Percentiles rank a stretch among this genome's conserved stretches.
Conservation (phyloP, 176 grass and related monocot species). For the Eragrostis nindensis region DNA sequence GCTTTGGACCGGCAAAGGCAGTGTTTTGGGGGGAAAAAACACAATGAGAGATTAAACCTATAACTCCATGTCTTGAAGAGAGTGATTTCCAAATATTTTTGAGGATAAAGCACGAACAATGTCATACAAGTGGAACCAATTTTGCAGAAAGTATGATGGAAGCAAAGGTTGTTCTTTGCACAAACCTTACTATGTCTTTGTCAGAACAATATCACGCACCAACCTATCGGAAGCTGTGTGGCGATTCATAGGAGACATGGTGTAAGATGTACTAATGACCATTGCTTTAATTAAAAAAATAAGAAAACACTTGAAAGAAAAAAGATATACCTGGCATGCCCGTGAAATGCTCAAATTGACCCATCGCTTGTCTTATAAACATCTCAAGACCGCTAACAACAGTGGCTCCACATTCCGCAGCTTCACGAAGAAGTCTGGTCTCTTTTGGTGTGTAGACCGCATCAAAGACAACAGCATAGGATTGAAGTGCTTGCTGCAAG, state of each 20-base stretch:
- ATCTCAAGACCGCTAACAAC: slow-evolving; percentile 98
- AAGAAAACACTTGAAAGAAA: neutral
- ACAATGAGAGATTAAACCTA: slow-evolving; percentile 2
- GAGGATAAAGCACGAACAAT: neutral
- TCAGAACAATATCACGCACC: slow-evolving; percentile 79
- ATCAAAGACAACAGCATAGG: slow-evolving; percentile 87
- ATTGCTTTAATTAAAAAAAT: slow-evolving; percentile 6
- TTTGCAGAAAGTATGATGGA: slow-evolving; percentile 25
- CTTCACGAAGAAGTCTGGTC: slow-evolving; percentile 88
- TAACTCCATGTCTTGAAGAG: neutral
- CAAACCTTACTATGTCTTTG: slow-evolving; percentile 64
- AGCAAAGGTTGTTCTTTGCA: slow-evolving; percentile 35
- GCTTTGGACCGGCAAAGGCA: no score
- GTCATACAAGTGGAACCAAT: neutral
- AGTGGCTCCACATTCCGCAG: slow-evolving; percentile 71
- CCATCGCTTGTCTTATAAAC: slow-evolving; percentile 96
- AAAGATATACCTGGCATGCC: slow-evolving; percentile 67
- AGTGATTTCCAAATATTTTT: slow-evolving; percentile 5
- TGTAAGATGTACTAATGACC: slow-evolving; percentile 49
- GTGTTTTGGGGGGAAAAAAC: no score
- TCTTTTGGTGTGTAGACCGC: slow-evolving; percentile 95
- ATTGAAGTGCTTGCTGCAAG: slow-evolving; percentile 87
- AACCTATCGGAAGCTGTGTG: slow-evolving; percentile 73
- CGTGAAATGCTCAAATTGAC: slow-evolving; percentile 92
- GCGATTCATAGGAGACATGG: slow-evolving; percentile 41